Evolutionary conservation across 2,329 filamentous ascomycete species (phyloP).

Genomic region (Cercospora zeae-maydis): DNA sequence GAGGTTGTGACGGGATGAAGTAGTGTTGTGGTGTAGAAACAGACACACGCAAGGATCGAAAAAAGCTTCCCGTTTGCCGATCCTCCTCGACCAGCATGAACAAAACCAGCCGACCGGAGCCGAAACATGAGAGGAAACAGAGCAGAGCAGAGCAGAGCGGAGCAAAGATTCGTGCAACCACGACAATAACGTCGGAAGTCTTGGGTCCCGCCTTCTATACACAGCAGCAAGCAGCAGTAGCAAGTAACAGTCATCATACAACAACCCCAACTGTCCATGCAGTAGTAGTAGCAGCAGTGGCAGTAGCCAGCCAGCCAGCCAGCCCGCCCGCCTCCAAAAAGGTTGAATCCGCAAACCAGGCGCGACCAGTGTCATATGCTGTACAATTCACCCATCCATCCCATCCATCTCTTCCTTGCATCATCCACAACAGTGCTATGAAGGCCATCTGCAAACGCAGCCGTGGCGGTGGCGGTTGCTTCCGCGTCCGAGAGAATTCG

Average conservation of each 20-base stretch:
- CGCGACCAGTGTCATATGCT: background rate
- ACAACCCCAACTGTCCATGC: background rate
- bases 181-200: background rate
- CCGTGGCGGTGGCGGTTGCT: background rate
- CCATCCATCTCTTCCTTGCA: background rate
- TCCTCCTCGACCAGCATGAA: too few relatives aligned
- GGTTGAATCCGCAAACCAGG: background rate
- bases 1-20: background rate
- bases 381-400: background rate
- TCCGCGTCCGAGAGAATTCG: background rate
- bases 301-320: background rate
- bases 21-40: too few relatives aligned
- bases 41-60: too few relatives aligned
- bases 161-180: background rate
- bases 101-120: too few relatives aligned
- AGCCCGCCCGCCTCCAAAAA: background rate
- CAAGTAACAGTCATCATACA: background rate
- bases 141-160: too few relatives aligned
- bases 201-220: background rate
- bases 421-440: too few relatives aligned
- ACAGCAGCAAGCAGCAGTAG: background rate
- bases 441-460: background rate
- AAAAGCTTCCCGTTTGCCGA: background rate
- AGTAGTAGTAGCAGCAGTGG: too few relatives aligned
- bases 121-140: background rate